Evolutionary conservation across 2,329 filamentous ascomycete genomes (phyloP).

Genomic region (Rutstroemia sp.): DNA sequence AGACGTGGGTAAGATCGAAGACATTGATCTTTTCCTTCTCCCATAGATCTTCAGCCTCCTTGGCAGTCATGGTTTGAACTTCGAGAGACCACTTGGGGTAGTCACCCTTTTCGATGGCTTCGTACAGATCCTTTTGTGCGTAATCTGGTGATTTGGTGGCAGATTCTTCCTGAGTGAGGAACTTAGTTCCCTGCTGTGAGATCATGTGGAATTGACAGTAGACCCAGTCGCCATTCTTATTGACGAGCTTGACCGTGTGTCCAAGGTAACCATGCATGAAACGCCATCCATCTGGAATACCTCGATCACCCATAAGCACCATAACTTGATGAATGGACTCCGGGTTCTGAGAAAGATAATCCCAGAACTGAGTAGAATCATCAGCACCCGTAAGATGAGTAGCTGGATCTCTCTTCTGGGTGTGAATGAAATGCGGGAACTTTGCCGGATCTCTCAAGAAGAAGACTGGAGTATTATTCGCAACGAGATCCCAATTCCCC

Average conservation of each 20-base stretch:
- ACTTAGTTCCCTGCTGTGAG: slow-evolving; percentile 45
- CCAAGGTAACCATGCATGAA: slow-evolving; percentile 49
- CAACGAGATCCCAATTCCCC: slow-evolving; percentile 67
- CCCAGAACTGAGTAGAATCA: slow-evolving; percentile 38
- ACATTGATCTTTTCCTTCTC: slow-evolving; percentile 36
- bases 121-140: slow-evolving; percentile 44
- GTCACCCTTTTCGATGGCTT: slow-evolving; percentile 45
- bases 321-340: slow-evolving; percentile 51
- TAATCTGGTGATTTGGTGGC: slow-evolving; percentile 38
- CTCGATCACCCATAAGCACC: slow-evolving; percentile 50
- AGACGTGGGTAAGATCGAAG: slow-evolving; percentile 48
- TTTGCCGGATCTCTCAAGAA: slow-evolving; percentile 69
- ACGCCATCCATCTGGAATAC: slow-evolving; percentile 46
- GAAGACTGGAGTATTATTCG: slow-evolving; percentile 69
- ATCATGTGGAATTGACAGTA: slow-evolving; percentile 48
- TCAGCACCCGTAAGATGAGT: slow-evolving; percentile 58
- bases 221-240: slow-evolving; percentile 44
- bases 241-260: slow-evolving; percentile 49
- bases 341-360: slow-evolving; percentile 34
- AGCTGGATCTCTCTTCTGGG: slow-evolving; percentile 65
- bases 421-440: slow-evolving; percentile 68
- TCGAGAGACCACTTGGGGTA: slow-evolving; percentile 48
- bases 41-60: slow-evolving; percentile 41
- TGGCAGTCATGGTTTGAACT: slow-evolving; percentile 44
- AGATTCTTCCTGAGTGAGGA: slow-evolving; percentile 42